Evolutionary conservation across 495 filamentous ascomycete genomes (phyloP), one percentile per base, ranked within the genome.

Genomic region (Xylaria acuta): DNA sequence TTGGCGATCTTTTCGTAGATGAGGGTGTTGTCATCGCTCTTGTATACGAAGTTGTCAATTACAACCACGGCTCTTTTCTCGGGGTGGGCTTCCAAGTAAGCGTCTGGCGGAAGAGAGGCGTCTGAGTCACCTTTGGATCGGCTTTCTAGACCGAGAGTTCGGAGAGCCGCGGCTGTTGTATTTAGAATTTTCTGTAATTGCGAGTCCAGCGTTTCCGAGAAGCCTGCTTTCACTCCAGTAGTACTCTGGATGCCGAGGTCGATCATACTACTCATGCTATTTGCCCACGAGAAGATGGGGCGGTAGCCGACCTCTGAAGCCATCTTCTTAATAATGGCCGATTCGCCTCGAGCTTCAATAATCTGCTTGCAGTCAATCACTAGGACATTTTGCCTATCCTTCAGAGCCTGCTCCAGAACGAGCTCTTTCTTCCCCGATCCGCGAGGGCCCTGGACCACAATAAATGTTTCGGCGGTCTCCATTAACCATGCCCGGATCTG

Each of bases 291-390:
- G 80, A 99, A 99, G 8, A 99, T 88, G 0, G 96, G 96, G 1
- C 94, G 86, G 75, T 98, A 99, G 49, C 96, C 96, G 68, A 98
- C 96, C 75, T 95, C 88, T 6, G 82, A 79, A 2, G 97, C 97
- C 2, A 94, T 92, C 60, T 92, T 90, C 68, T 86, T 84, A 67
- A 99, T 98, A 8, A 93, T 97, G 3, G 90, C 89, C n/a, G 90
- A 90, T 79, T 99, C 96, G 0, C 96, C 96, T 36, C 92, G 90
- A 2, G 96, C 94, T 77, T 99, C 95, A 67, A 94, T 91, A 22
- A 98, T 93, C 5, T 93, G 91, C 78, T 97, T 97, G 84, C 95
- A 98, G 80, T 99, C 96, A 62, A 99, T 90, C n/a, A 97, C 82
- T 0, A 99, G 82, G 56, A 93, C 93, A 76, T 96, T 89, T 58